Base-by-base conservation (phyloP, 2,329 filamentous ascomycete genomes). In the Colletotrichum sp. region DNA sequence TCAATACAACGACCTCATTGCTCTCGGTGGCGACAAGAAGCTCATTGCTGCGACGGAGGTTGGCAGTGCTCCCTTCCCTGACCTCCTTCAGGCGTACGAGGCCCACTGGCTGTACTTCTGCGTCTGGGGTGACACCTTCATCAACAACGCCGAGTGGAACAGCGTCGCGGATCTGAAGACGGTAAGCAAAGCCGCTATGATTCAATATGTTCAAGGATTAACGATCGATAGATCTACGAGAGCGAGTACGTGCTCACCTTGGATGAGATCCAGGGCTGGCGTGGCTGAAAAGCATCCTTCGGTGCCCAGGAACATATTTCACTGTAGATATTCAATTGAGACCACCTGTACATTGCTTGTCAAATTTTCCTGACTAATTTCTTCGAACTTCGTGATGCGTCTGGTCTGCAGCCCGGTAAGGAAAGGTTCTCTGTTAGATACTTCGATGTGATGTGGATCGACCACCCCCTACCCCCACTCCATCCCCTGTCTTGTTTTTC, bases 51-150 rank as follows among this genome's bases (percentile, higher is more conserved):
- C 87, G 1, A 79, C 87, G 7, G 88, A 90, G 78, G 85, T 89
- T 1, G 88, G 88, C 13, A 84, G 84, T 14, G 85, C 88, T 4
- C 87, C 88, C 65, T 83, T 85, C n/a, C 86, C 86, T 0, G 80
- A 81, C 2, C 81, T 83, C 55, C 79, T 89, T 5, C 81, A 84
- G 76, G 84, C 85, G 6, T 89, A 88, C 76, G 82, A 85, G 77
- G 85, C 87, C 0, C 84, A 89, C 76, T 89, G 88, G 88, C 81
- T 85, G 39, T 89, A 85, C 81, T 89, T 89, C 74, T 83, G 83
- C 43, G 85, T 87, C 7, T 89, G 88, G 88, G 81, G 81, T 13
- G 86, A 85, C 5, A 83, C 83, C 1, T 89, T 83, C 73, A 87
- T 89, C 78, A 83, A 84, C 72, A 85, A 85, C 32, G 80, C 82